phyloP scores from a whole-genome alignment of 768 basidiomycete species.

The Lentinula boryana region DNA sequence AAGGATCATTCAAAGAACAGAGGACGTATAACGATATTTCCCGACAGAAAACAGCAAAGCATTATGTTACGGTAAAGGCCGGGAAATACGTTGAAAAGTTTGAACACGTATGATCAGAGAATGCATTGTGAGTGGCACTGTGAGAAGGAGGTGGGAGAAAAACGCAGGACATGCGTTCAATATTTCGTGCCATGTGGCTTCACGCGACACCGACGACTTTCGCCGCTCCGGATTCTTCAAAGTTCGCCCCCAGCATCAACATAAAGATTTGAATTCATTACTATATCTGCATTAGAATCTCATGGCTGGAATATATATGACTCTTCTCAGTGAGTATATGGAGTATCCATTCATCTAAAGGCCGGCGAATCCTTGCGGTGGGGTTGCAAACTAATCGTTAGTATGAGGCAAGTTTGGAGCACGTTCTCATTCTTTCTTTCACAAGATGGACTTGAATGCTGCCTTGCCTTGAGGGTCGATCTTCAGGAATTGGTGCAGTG shows the following conservation, averaged over 20 bases:
- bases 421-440: too few relatives aligned
- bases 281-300: too few relatives aligned
- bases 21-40: background rate
- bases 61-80: background rate
- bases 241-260: background rate
- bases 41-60: background rate
- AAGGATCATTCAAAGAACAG: background rate
- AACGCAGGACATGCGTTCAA: background rate
- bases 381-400: too few relatives aligned
- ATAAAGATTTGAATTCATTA: background rate
- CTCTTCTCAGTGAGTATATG: too few relatives aligned
- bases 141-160: background rate
- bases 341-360: too few relatives aligned
- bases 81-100: background rate
- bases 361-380: too few relatives aligned
- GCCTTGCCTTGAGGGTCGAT: background rate
- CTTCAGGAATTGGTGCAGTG: background rate
- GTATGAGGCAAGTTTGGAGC: too few relatives aligned
- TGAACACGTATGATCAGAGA: background rate
- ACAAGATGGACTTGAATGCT: too few relatives aligned
- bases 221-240: background rate
- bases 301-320: too few relatives aligned
- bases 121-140: background rate
- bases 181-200: background rate
- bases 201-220: background rate